These are phyloP conservation scores for Aspergillus bombycis DNA, from an alignment of 2,329 filamentous ascomycete genomes.

Conservation along the genomic window DNA sequence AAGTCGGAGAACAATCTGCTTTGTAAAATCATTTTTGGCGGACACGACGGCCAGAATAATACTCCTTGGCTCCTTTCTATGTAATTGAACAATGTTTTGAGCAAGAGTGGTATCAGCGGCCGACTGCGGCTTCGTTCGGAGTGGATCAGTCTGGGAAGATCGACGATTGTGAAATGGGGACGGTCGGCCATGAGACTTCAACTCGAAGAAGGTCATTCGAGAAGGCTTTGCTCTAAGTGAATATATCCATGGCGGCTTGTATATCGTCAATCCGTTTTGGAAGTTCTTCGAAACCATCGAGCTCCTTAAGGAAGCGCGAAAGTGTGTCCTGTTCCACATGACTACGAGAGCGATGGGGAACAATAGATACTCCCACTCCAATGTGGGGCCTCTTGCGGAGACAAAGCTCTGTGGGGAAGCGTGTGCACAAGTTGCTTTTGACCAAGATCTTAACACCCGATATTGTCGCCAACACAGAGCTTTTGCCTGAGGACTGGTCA, in stretches of 20 bases:
- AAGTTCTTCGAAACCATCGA: conserved; percentile 23
- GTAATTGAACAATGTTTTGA: conserved; percentile 48
- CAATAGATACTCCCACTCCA: conserved; percentile 32
- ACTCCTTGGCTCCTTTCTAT: conserved; percentile 47
- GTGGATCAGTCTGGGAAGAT: conserved; percentile 63
- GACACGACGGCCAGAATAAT: conserved; percentile 53
- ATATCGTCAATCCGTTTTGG: conserved; percentile 27
- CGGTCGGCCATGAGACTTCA: conserved; percentile 61
- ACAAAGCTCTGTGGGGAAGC: conserved; percentile 64
- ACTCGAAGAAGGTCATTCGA: conserved; percentile 60
- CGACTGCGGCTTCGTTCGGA: conserved; percentile 60
- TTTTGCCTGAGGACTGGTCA: conserved; percentile 67
- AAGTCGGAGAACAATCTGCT: conserved; percentile 45
- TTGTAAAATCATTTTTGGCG: conserved; percentile 47
- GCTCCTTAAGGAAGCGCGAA: conserved; percentile 19
- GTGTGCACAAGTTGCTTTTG: conserved; percentile 63
- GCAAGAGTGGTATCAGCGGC: conserved; percentile 59
- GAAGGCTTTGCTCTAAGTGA: conserved; percentile 34
- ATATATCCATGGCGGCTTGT: conserved; percentile 30
- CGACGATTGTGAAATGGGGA: conserved; percentile 64
- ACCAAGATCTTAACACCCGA: conserved; percentile 64
- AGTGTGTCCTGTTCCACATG: conserved; percentile 20
- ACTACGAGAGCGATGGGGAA: conserved; percentile 41
- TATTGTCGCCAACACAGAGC: conserved; percentile 63
- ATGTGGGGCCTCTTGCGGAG: conserved; percentile 41